Base-by-base conservation (phyloP, 1,284 basidiomycete genomes). In the Stereum hirsutum region DNA sequence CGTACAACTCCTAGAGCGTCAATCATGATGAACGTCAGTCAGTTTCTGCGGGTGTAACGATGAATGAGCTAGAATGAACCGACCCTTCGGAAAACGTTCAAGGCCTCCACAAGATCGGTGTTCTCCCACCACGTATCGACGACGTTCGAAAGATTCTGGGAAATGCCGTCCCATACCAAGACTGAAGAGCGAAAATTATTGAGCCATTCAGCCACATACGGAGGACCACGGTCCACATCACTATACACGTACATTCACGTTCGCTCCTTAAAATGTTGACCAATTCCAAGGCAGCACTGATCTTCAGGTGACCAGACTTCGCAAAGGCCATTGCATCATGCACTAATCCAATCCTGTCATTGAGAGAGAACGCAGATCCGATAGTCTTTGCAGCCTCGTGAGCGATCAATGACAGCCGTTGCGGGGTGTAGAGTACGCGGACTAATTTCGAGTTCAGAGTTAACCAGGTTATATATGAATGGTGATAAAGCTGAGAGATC, bases 331-430 rank as follows among this genome's bases (percentile, higher is more conserved):
- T 76, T 1, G 84, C 74, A 56, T 95, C 91, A 49, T 83, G 78
- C 25, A 94, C 75, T 11, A 97, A 69, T 19, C 92, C 92, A 48
- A 94, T 79, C 36, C 90, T 78, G 61, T 99, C 95, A 50, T 88
- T 81, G 45, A 91, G 68, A 5, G 81, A 75, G 65, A 96, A 90
- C 7, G 71, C 64, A 12, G 79, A 75, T 46, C 78, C 60, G 56
- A 78, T 81, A n/a, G n/a, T n/a, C 12, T 8, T n/a, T 20, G 82
- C 74, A 3, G 89, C 88, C 57, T 92, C 89, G 34, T 72, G 63
- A 11, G 87, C 92, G 47, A 98, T 88, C 58, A 79, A 80, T 30
- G 69, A 68, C 17, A 96, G 74, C 28, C 89, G 77, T 54, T 89
- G 84, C 25, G 89, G 78, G 12, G 84, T 76, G 65, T 99, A 99